Base-by-base conservation (phyloP, 495 filamentous ascomycete genomes). In the Cladorrhinum samala region DNA sequence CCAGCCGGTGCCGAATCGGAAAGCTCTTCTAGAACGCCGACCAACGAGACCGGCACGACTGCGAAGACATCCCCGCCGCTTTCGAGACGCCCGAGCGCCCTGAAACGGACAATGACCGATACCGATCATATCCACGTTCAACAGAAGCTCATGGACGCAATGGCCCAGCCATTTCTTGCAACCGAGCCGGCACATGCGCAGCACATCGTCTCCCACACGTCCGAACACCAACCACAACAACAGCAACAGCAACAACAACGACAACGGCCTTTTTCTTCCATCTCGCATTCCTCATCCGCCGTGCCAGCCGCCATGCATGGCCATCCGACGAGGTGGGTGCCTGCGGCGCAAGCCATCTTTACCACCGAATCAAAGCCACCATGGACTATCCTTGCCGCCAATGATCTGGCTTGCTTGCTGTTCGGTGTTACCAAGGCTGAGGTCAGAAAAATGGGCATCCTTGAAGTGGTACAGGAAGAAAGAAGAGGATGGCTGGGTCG, bases 311-410 rank as follows among this genome's bases (percentile, higher is more conserved):
- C 78, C 3, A 77, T 89, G 21, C 88, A 91, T 64, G 88, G 87
- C 19, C 91, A 96, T 70, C 82, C 88, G 52, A 92, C 84, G 64
- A 85, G 94, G 64, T 95, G 86, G 83, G 86, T 86, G 7, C 91
- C 91, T 7, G 87, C 91, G 24, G 87, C 90, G 16, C 94, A 98
- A 70, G 93, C 93, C 37, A 94, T 98, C 46, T 98, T 98, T 62
- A 91, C 92, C 16, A 98, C 93, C 14, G 88, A 94, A 68, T 78
- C 88, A 41, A 77, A 84, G 41, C 77, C 86, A 9, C 94, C 93
- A 3, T 98, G 90, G 88, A 97, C 92, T 2, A 96, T 98, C 50
- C 75, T 95, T 43, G 86, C 92, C 7, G 94, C 93, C n/a, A 98
- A 98, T 63, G 93, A 98, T 67, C 76, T 98, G 30, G 92, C 94